Base-by-base conservation (phyloP, 139 green algal species). In the Tetraselmis chui region DNA sequence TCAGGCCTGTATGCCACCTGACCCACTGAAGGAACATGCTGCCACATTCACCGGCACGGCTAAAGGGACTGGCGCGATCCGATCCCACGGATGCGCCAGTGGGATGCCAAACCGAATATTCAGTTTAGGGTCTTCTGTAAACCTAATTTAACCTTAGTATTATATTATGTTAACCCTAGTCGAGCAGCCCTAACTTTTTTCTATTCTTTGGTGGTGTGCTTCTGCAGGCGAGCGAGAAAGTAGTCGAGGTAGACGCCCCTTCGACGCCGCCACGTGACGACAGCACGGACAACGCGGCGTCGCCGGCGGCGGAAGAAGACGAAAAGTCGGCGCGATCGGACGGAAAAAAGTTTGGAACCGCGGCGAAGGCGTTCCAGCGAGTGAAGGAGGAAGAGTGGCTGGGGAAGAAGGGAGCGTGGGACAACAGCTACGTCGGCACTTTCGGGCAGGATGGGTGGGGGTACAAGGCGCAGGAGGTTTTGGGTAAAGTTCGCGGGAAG, bases 391-490 rank as follows among this genome's bases (percentile, higher is more conserved):
- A 93, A 24, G 89, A 94, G 84, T 98, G 94, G 94, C 84, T 97
- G 32, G 89, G 83, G 31, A 92, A 94, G 85, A 93, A 93, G 88
- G 94, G 91, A n/a, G 81, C 89, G 25, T 92, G 29, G 76, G 84
- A 89, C 83, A 92, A 92, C 86, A 84, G 74, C 23, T 95, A 95
- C 77, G 89, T 87, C 81, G 87, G 76, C 32, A 94, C 89, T 0
- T 95, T 94, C 81, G 92, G 92, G 0, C 77, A 94, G 77, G 80
- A 58, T 31, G 96, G 96, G 27, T 99, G 92, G 92, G 96, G 96
- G n/a, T 94, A 91, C 82, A 97, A 96, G 82, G 96, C 96, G 76
- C 92, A 98, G 82, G 87, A 97, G 84, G 82, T 97, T 0, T 89
- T 99, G 30, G 93, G 94, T 45, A 83, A 91, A 85, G 89, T 93